These are phyloP conservation scores for Oemleria cerasiformis DNA, from an alignment of 306 rosid species.

Conservation along the genomic window DNA sequence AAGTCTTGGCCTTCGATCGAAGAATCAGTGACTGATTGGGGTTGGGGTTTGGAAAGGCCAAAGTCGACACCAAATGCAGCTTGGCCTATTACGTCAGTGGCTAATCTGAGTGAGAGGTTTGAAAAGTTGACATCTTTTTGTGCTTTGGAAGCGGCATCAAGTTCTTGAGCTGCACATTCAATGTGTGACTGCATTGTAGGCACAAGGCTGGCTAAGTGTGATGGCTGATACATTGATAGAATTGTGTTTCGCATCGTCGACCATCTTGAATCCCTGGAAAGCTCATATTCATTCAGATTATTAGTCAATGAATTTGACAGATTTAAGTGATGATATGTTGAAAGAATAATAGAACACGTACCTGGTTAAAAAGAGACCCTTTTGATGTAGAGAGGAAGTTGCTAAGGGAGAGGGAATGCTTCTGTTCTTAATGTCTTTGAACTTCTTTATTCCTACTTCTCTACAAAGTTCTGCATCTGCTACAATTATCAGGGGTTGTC, in stretches of 20 bases:
- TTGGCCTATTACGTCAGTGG: constrained; percentile 80
- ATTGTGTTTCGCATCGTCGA: constrained; percentile 79
- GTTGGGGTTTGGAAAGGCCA: constrained; percentile 60
- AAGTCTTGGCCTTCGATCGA: constrained; percentile 32
- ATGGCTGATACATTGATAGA: constrained; percentile 74
- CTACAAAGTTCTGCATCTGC: constrained; percentile 86
- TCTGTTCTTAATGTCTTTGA: constrained; percentile 71
- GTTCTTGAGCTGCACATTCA: constrained; percentile 65
- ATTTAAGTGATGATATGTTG: no score
- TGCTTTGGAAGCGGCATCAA: constrained; percentile 33
- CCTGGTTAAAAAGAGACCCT: constrained; percentile 91
- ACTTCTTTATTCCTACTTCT: constrained; percentile 77
- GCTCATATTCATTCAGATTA: constrained; percentile 12
- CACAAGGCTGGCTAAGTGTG: constrained; percentile 64
- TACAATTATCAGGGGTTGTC: constrained; percentile 78
- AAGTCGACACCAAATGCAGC: constrained; percentile 97
- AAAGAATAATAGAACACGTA: constrained; percentile 10
- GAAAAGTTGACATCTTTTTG: constrained; percentile 59
- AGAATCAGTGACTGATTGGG: constrained; percentile 29
- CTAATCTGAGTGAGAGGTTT: constrained; percentile 63
- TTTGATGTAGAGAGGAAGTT: constrained; percentile 87
- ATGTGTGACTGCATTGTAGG: constrained; percentile 83
- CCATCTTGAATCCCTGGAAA: constrained; percentile 85
- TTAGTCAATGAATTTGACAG: no score
- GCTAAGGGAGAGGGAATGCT: constrained; percentile 92